A percentile compares a stretch with the other conserved stretches of the same genome.
phyloP scores from a whole-genome alignment of 441 rosid genomes.

The Aleurites moluccanus region DNA sequence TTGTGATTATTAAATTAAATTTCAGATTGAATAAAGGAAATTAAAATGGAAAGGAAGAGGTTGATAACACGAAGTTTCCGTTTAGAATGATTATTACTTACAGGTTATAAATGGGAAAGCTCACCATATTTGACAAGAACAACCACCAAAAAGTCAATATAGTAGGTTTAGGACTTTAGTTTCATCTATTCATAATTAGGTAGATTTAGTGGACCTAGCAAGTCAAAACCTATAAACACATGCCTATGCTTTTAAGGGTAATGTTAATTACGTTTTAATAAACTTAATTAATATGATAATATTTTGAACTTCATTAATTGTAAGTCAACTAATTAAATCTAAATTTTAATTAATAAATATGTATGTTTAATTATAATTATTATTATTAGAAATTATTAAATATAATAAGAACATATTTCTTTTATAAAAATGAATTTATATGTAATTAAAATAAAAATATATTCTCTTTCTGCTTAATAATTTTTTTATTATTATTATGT shows the following conservation, averaged over 20 bases:
- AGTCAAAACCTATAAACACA: conserved; percentile 12
- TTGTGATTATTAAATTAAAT: background rate
- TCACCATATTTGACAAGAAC: conserved; percentile 27
- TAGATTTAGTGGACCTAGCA: conserved; percentile 13
- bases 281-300: too few relatives aligned
- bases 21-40: background rate
- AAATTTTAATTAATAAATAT: too few relatives aligned
- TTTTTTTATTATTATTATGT: too few relatives aligned
- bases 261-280: too few relatives aligned
- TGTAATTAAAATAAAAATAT: too few relatives aligned
- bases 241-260: background rate
- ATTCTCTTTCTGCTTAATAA: too few relatives aligned
- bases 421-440: too few relatives aligned
- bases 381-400: too few relatives aligned
- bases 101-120: background rate
- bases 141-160: conserved; percentile 15
- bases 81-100: conserved; percentile 3
- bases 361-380: too few relatives aligned
- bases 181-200: conserved; percentile 7
- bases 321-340: too few relatives aligned
- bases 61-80: background rate
- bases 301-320: too few relatives aligned
- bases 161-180: background rate
- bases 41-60: background rate
- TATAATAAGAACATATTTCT: too few relatives aligned